Conservation (phyloP, 2,329 filamentous ascomycete genomes). For the Neopestalotiopsis rosae region DNA sequence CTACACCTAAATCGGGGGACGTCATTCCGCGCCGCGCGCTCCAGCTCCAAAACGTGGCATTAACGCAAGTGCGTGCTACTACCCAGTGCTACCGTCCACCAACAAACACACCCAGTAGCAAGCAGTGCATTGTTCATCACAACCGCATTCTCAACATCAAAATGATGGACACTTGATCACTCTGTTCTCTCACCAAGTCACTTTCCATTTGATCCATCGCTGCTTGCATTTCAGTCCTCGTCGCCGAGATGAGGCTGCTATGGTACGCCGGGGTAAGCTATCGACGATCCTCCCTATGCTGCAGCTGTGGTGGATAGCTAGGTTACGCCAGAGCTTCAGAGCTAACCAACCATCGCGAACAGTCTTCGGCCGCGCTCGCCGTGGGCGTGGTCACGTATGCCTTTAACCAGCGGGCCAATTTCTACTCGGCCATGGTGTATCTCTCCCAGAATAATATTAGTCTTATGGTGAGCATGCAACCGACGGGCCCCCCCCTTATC, state of each 20-base stretch:
- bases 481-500: constrained; percentile 7
- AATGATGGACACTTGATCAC: constrained; percentile 42
- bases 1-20: background rate
- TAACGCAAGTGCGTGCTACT: constrained; percentile 12
- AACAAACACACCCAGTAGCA: constrained; percentile 20
- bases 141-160: constrained; percentile 22
- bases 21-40: background rate
- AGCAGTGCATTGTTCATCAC: constrained; percentile 20
- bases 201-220: background rate
- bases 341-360: constrained; percentile 25
- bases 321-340: constrained; percentile 6
- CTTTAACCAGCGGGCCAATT: constrained; percentile 94
- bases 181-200: constrained; percentile 21
- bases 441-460: constrained; percentile 96
- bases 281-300: constrained; percentile 19
- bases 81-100: background rate
- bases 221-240: background rate
- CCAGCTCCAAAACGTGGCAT: constrained; percentile 29
- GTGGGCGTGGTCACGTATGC: constrained; percentile 85
- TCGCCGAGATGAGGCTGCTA: constrained; percentile 59
- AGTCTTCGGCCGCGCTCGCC: constrained; percentile 85
- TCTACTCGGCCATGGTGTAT: constrained; percentile 97
- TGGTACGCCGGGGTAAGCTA: constrained; percentile 65
- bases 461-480: constrained; percentile 70
- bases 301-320: constrained; percentile 20